A percentile compares a stretch with the other conserved stretches of the same genome.
Conservation (phyloP, 2,329 filamentous ascomycete species). For the Paecilomyces formosus region DNA sequence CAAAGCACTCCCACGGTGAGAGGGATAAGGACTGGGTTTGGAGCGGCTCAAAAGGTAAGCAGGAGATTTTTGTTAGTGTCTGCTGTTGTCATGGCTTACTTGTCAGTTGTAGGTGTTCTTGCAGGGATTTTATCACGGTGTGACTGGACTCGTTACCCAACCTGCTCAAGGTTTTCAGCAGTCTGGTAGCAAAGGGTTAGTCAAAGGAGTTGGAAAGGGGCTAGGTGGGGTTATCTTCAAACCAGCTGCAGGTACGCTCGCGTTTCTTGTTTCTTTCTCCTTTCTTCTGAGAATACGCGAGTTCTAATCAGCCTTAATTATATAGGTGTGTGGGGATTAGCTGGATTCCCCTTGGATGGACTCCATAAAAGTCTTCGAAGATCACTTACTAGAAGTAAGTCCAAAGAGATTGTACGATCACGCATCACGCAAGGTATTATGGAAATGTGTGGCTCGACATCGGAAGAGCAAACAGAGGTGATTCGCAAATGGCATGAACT, state of each 20-base stretch:
- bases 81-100: constrained; percentile 23
- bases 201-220: constrained; percentile 29
- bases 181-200: constrained; percentile 23
- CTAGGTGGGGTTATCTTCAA: constrained; percentile 14
- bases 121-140: constrained; percentile 22
- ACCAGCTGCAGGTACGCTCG: constrained; percentile 15
- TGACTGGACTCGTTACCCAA: constrained; percentile 22
- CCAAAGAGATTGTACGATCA: not conserved
- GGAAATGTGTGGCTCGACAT: not conserved
- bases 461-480: not conserved
- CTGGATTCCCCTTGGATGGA: not conserved
- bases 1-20: constrained; percentile 34
- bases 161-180: constrained; percentile 23
- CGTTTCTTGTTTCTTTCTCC: not conserved
- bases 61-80: constrained; percentile 23
- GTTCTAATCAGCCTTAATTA: not conserved
- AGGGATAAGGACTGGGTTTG: not conserved
- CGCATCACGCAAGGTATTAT: not conserved
- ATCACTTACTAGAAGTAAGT: not conserved
- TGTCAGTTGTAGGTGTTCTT: constrained; percentile 26
- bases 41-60: constrained; percentile 20
- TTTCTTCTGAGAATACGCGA: not conserved
- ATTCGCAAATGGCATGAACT: not conserved
- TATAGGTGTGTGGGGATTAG: not conserved
- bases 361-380: not conserved